Evolutionary conservation across 2,329 filamentous ascomycete genomes (phyloP).

Genomic region (Exophiala aquamarina): DNA sequence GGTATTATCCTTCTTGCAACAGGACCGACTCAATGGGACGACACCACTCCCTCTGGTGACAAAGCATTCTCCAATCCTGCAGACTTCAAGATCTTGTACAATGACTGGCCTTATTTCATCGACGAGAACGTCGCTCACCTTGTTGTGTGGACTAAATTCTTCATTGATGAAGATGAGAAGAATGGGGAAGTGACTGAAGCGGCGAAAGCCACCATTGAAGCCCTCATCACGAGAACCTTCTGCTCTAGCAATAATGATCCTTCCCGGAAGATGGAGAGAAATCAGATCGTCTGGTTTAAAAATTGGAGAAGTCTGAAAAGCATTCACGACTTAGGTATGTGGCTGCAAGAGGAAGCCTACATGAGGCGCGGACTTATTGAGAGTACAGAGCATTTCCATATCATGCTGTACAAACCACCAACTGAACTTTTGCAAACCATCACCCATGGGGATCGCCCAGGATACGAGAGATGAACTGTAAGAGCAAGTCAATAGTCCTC

Average conservation of each 20-base stretch:
- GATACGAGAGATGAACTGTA: conserved; percentile 43
- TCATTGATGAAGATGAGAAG: conserved; percentile 66
- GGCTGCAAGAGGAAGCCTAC: background rate
- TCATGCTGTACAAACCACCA: conserved; percentile 82
- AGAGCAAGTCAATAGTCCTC: too few species aligned
- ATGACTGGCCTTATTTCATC: conserved; percentile 94
- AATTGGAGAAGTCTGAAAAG: conserved; percentile 90
- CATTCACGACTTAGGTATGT: conserved; percentile 64
- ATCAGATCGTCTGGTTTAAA: conserved; percentile 80
- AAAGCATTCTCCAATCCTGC: conserved; percentile 45
- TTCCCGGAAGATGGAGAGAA: conserved; percentile 26
- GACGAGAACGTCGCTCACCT: conserved; percentile 76
- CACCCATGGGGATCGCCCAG: conserved; percentile 71
- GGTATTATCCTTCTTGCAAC: conserved; percentile 73
- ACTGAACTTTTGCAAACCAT: conserved; percentile 66
- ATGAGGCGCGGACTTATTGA: background rate
- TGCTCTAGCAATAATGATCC: conserved; percentile 45
- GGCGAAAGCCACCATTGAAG: conserved; percentile 66
- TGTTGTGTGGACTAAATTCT: conserved; percentile 91
- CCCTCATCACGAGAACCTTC: conserved; percentile 70
- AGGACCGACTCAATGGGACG: conserved; percentile 70
- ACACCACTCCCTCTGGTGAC: conserved; percentile 39
- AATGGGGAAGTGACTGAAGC: conserved; percentile 66
- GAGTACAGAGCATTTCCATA: conserved; percentile 77
- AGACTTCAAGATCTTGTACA: conserved; percentile 68